Conservation (phyloP, 768 basidiomycete genomes). For the Scleroderma bovista region DNA sequence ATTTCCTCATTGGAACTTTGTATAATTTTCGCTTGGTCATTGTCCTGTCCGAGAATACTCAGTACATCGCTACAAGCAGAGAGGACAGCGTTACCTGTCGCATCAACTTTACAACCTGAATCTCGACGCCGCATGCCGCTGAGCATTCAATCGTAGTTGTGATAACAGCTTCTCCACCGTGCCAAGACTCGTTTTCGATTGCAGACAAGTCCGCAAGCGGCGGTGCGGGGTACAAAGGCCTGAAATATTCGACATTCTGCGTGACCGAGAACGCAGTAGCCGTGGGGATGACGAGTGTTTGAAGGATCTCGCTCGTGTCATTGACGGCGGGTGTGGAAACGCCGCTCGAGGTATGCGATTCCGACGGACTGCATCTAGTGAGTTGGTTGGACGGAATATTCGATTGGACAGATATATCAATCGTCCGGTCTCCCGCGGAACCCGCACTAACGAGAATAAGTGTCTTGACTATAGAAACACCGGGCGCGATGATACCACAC, state of each 20-base stretch:
- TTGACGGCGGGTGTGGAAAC: constrained; percentile 22
- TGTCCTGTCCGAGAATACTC: constrained; percentile 30
- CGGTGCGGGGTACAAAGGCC: constrained; percentile 35
- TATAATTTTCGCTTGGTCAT: constrained; percentile 40
- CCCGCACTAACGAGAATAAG: constrained; percentile 59
- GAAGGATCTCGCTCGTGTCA: constrained; percentile 49
- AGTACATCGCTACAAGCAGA: background rate
- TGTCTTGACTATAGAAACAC: constrained; percentile 52
- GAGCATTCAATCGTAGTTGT: constrained; percentile 44
- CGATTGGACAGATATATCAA: constrained; percentile 81
- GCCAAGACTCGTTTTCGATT: constrained; percentile 51
- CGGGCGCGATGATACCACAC: constrained; percentile 60
- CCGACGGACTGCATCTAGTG: constrained; percentile 1
- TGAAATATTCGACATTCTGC: constrained; percentile 51
- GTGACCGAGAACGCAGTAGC: constrained; percentile 53
- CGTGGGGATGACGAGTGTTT: constrained; percentile 62
- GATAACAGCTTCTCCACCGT: constrained; percentile 56
- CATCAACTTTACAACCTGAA: constrained; percentile 45
- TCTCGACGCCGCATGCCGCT: constrained; percentile 51
- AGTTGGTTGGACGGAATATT: constrained; percentile 22
- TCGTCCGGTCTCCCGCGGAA: constrained; percentile 58
- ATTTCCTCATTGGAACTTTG: constrained; percentile 48
- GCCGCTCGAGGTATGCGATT: constrained; percentile 7
- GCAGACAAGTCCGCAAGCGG: constrained; percentile 49
- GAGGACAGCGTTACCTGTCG: constrained; percentile 37